Evolutionary conservation across 1,139 yeast genomes (phyloP).

Genomic region (Hyphopichia khmerensis): DNA sequence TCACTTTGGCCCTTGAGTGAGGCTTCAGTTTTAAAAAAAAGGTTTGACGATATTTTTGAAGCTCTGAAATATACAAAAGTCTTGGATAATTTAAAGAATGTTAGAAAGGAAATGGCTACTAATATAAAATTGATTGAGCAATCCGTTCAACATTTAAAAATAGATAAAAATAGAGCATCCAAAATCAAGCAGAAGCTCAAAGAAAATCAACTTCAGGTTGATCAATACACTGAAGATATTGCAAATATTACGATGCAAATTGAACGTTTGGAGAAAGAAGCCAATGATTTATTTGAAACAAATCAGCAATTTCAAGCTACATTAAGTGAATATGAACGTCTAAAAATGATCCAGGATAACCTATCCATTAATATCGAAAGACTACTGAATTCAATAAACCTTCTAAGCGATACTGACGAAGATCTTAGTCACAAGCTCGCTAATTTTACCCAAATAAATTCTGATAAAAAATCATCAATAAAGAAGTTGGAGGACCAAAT

Average conservation of each 20-base stretch:
- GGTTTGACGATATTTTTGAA: conserved; percentile 95
- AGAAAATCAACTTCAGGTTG: conserved; percentile 44
- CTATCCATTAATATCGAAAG: background rate
- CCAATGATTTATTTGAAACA: conserved; percentile 65
- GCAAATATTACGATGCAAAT: conserved; percentile 49
- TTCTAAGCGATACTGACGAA: conserved; percentile 2
- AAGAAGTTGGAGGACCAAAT: conserved; percentile 4
- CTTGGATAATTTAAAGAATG: conserved; percentile 69
- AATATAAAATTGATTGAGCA: conserved; percentile 78
- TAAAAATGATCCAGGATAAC: conserved; percentile 18
- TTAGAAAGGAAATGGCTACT: conserved; percentile 73
- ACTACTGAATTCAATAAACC: background rate
- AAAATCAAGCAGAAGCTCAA: conserved; percentile 52
- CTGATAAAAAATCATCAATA: conserved; percentile 10
- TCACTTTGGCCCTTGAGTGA: conserved; percentile 96
- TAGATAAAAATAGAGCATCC: conserved; percentile 72
- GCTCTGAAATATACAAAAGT: conserved; percentile 93
- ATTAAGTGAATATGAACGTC: conserved; percentile 60
- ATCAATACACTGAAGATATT: conserved; percentile 49
- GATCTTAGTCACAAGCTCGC: conserved; percentile 11
- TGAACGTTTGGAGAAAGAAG: conserved; percentile 52
- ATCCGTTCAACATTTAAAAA: conserved; percentile 70
- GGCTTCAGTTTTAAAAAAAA: conserved; percentile 82
- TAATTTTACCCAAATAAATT: conserved; percentile 12
- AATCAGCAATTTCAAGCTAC: conserved; percentile 82